phyloP scores from a whole-genome alignment of 768 basidiomycete species.

The Mycena vitilis region DNA sequence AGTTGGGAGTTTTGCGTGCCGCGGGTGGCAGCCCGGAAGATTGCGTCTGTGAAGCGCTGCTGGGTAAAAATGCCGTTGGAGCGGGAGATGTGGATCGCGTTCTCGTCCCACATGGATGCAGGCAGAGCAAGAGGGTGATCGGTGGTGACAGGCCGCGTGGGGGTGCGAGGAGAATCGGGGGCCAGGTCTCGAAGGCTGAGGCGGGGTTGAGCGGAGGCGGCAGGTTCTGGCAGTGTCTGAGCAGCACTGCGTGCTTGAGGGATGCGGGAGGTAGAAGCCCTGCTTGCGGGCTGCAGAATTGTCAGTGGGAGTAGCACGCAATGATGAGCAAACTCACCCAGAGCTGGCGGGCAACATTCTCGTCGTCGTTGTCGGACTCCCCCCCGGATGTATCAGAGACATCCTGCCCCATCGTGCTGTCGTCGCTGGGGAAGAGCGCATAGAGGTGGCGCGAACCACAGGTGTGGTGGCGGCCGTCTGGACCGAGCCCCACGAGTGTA shows the following conservation, averaged over 20 bases:
- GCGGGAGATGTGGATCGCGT: background rate
- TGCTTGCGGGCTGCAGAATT: too few species aligned
- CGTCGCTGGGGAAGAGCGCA: background rate
- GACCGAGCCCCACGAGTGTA: background rate
- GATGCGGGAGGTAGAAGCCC: too few species aligned
- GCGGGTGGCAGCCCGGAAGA: background rate
- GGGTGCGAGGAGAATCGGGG: background rate
- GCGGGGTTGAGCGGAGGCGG: background rate
- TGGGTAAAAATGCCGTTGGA: background rate
- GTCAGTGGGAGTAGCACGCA: background rate
- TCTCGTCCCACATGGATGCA: slow-evolving; percentile 5
- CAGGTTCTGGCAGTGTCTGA: too few species aligned
- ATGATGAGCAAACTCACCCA: background rate
- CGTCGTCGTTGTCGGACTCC: background rate
- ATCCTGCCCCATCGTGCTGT: background rate
- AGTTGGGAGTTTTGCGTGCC: background rate
- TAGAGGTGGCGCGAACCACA: background rate
- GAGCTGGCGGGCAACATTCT: background rate
- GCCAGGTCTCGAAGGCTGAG: too few species aligned
- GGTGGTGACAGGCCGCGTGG: background rate
- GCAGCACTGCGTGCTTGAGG: too few species aligned
- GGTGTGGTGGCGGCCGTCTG: background rate
- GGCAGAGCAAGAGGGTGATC: background rate
- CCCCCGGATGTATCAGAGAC: background rate
- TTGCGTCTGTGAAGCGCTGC: background rate